phyloP scores from a whole-genome alignment of 495 filamentous ascomycete genomes.

The Niebla homalea region DNA sequence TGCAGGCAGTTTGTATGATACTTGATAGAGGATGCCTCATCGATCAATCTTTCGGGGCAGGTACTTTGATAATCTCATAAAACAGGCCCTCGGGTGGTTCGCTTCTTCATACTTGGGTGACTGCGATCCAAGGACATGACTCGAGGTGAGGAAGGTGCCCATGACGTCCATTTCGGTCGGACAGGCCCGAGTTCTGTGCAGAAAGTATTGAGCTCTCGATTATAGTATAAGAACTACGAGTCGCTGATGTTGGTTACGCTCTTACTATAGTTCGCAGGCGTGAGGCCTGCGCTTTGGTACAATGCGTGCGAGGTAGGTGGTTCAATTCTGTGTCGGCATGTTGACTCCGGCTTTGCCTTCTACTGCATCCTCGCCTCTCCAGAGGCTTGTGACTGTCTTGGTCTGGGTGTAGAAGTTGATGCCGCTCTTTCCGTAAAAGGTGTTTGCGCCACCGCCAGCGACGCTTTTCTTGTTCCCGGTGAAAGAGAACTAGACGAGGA shows the following conservation, averaged over 20 bases:
- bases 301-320: neutral
- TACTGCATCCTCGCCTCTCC: constrained; percentile 75
- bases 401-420: constrained; percentile 90
- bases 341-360: constrained; percentile 68
- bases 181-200: too few relatives aligned
- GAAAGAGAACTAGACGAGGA: constrained; percentile 52
- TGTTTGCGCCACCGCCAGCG: constrained; percentile 83
- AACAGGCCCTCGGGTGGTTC: too few relatives aligned
- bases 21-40: too few relatives aligned
- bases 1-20: too few relatives aligned
- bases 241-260: neutral
- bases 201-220: too few relatives aligned
- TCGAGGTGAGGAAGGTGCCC: too few relatives aligned
- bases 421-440: constrained; percentile 89
- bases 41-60: too few relatives aligned
- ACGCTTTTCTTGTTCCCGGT: constrained; percentile 97
- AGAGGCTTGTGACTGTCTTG: constrained; percentile 92
- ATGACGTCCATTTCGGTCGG: too few relatives aligned
- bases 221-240: too few relatives aligned
- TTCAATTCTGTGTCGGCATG: constrained; percentile 70
- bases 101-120: too few relatives aligned
- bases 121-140: too few relatives aligned
- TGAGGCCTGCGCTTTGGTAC: neutral
- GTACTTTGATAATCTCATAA: too few relatives aligned
- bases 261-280: neutral